Percentiles rank a stretch among this genome's conserved stretches.
Evolutionary conservation across 257 asterid genomes (phyloP).

Genomic region (Galeopsis tetrahit): DNA sequence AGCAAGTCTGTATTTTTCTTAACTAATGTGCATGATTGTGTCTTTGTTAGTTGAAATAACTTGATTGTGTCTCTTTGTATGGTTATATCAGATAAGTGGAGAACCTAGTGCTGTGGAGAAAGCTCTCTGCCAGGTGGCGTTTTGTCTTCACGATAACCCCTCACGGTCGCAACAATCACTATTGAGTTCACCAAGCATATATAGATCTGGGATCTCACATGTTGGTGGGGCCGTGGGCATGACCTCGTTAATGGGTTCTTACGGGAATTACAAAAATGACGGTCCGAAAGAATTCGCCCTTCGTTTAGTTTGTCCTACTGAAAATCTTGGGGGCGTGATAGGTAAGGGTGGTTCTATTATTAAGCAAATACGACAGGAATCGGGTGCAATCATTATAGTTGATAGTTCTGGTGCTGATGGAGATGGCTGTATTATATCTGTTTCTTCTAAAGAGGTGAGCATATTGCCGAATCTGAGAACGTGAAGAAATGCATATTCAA

Average conservation of each 20-base stretch:
- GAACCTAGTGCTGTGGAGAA: slow-evolving; percentile 60
- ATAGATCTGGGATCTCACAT: slow-evolving; percentile 68
- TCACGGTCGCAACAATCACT: slow-evolving; percentile 81
- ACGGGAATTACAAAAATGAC: slow-evolving; percentile 53
- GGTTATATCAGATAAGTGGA: slow-evolving; percentile 66
- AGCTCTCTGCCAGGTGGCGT: slow-evolving; percentile 78
- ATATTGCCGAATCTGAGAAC: slow-evolving; percentile 1
- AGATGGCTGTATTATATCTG: slow-evolving; percentile 76
- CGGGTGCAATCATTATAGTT: slow-evolving; percentile 79
- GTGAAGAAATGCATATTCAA: neutral
- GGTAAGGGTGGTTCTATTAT: slow-evolving; percentile 85
- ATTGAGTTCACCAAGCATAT: slow-evolving; percentile 67
- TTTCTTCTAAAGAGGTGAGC: slow-evolving; percentile 84
- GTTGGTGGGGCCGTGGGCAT: slow-evolving; percentile 50
- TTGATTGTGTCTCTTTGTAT: slow-evolving; percentile 24
- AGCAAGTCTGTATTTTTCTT: neutral
- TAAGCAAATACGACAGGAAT: slow-evolving; percentile 85
- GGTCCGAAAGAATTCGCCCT: slow-evolving; percentile 64
- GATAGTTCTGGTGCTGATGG: slow-evolving; percentile 77
- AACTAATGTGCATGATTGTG: too few relatives aligned
- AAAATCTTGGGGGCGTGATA: slow-evolving; percentile 83
- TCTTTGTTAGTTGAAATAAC: slow-evolving; percentile 1
- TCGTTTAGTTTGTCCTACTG: slow-evolving; percentile 77
- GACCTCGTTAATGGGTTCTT: slow-evolving; percentile 63
- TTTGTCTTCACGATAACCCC: slow-evolving; percentile 77